Evolutionary conservation across 306 rosid genomes (phyloP).

Genomic region (Glycine soja): DNA sequence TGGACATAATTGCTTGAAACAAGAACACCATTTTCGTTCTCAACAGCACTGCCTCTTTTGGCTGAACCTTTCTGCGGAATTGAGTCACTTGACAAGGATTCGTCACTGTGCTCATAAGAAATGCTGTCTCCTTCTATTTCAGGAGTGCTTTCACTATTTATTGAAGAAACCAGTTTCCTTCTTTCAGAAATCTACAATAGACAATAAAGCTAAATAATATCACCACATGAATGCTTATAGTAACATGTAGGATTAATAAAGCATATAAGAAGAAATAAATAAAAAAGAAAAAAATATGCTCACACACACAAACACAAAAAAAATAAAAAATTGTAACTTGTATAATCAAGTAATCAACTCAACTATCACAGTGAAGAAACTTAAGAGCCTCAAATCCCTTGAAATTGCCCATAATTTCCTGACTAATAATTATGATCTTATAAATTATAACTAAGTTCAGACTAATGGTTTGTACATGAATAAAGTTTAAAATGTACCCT

Average conservation of each 20-base stretch:
- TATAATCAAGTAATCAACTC: slow-evolving; percentile 30
- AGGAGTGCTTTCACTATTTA: slow-evolving; percentile 51
- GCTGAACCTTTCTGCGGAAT: slow-evolving; percentile 43
- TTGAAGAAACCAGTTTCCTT: slow-evolving; percentile 71
- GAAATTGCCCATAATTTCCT: neutral
- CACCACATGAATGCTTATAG: slow-evolving; percentile 14
- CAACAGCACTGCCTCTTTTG: slow-evolving; percentile 40
- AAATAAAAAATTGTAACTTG: slow-evolving; percentile 11
- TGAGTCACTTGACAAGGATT: slow-evolving; percentile 43
- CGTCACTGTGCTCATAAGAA: slow-evolving; percentile 54
- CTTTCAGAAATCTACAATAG: slow-evolving; percentile 82
- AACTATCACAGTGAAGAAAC: slow-evolving; percentile 26
- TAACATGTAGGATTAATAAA: slow-evolving; percentile 11
- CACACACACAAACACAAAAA: neutral
- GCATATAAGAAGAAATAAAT: neutral
- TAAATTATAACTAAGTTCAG: slow-evolving; percentile 1
- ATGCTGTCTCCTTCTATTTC: slow-evolving; percentile 51
- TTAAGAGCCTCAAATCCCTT: slow-evolving; percentile 17
- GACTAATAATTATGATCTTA: neutral
- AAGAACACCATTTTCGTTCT: slow-evolving; percentile 49
- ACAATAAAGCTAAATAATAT: slow-evolving; percentile 33
- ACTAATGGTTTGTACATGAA: slow-evolving; percentile 4
- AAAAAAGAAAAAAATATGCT: slow-evolving; percentile 10
- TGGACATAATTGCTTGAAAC: slow-evolving; percentile 45
- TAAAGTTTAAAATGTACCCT: neutral